These are phyloP conservation scores for Phytophthora pluvialis DNA, from an alignment of 352 stramenopile species.

Conservation along the genomic window DNA sequence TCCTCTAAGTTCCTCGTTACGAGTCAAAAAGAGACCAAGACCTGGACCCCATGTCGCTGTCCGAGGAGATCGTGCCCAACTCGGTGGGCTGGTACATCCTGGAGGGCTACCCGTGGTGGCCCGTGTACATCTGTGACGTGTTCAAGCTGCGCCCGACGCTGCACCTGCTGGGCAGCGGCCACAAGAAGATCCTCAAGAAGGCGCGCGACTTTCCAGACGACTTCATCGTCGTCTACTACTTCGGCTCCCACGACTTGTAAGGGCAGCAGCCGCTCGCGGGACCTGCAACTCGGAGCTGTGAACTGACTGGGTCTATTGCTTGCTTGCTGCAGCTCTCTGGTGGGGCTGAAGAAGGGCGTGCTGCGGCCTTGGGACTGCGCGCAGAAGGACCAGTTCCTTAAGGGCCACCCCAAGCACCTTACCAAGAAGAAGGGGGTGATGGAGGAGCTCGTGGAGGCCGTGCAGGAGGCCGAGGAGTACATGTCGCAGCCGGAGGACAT, in stretches of 20 bases:
- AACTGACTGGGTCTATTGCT: not conserved
- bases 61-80: slow-evolving; percentile 51
- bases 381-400: slow-evolving; percentile 71
- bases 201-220: slow-evolving; percentile 73
- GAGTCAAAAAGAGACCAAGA: slow-evolving; percentile 13
- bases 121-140: slow-evolving; percentile 86
- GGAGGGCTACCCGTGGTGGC: slow-evolving; percentile 87
- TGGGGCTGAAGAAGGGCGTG: slow-evolving; percentile 69
- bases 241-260: slow-evolving; percentile 86
- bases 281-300: not conserved
- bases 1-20: slow-evolving; percentile 2
- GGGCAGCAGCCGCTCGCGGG: slow-evolving; percentile 8
- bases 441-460: slow-evolving; percentile 54
- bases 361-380: slow-evolving; percentile 76
- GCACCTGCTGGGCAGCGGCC: slow-evolving; percentile 68
- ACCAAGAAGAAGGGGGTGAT: slow-evolving; percentile 68
- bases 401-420: slow-evolving; percentile 70
- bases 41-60: slow-evolving; percentile 17
- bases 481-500: slow-evolving; percentile 78
- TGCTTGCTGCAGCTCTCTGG: slow-evolving; percentile 46
- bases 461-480: slow-evolving; percentile 83
- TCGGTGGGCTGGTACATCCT: slow-evolving; percentile 88
- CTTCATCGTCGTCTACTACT: slow-evolving; percentile 87
- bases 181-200: slow-evolving; percentile 76
- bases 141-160: slow-evolving; percentile 74